Evolutionary conservation across 2,329 filamentous ascomycete species (phyloP).

Genomic region (Trichoderma sp.): DNA sequence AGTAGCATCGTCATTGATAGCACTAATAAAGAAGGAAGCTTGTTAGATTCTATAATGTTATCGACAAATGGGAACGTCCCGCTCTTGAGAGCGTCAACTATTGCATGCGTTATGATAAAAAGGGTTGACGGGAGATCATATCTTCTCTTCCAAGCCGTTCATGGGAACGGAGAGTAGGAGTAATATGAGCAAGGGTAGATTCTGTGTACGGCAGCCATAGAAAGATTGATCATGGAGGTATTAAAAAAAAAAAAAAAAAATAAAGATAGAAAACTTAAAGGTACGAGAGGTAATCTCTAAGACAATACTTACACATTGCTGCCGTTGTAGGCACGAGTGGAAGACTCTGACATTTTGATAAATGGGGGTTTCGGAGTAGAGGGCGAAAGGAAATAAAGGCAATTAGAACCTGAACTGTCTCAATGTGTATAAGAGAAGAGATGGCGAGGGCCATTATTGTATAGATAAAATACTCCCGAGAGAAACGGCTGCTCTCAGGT

Average conservation of each 20-base stretch:
- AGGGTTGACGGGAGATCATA: too few species aligned
- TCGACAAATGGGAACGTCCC: background rate
- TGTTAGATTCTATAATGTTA: background rate
- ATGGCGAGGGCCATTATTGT: too few species aligned
- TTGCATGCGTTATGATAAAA: background rate
- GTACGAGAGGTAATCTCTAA: background rate
- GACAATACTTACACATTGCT: background rate
- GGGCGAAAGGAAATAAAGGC: background rate
- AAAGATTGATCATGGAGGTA: accelerated
- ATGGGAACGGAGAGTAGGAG: background rate
- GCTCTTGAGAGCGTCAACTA: accelerated
- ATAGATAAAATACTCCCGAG: too few species aligned
- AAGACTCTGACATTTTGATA: accelerated
- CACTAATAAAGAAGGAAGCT: background rate
- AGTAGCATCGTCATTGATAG: background rate
- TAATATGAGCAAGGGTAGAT: background rate
- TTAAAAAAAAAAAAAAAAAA: background rate
- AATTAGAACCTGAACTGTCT: too few species aligned
- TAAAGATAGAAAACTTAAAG: background rate
- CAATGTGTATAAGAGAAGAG: too few species aligned
- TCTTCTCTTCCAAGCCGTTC: too few species aligned
- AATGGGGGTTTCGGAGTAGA: background rate
- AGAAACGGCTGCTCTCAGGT: too few species aligned
- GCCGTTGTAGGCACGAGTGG: background rate
- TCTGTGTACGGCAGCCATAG: background rate